Conservation (phyloP, 768 basidiomycete species). For the Trametes elegans region DNA sequence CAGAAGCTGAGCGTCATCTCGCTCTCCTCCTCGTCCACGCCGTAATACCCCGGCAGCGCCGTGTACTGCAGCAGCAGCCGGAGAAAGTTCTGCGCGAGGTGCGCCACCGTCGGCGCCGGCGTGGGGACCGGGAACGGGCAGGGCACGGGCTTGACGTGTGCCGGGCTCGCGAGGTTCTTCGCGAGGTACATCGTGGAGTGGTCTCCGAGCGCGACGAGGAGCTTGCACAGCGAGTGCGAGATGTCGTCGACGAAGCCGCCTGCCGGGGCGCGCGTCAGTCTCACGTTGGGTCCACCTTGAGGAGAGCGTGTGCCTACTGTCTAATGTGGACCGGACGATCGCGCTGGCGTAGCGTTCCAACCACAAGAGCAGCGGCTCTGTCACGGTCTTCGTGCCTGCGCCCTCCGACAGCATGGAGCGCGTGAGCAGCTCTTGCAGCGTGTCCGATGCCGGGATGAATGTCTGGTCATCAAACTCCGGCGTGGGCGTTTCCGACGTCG, state of each 20-base stretch:
- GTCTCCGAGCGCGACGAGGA: conserved; percentile 79
- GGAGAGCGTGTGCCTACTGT: conserved; percentile 36
- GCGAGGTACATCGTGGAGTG: conserved; percentile 83
- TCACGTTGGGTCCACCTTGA: too few species aligned
- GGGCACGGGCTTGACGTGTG: conserved; percentile 30
- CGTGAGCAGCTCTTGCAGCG: conserved; percentile 75
- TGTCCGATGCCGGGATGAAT: conserved; percentile 66
- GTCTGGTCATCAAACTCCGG: conserved; percentile 44
- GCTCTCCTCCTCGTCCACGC: conserved; percentile 83
- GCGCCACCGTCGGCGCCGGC: conserved; percentile 22
- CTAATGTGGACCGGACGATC: conserved; percentile 41
- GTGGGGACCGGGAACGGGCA: conserved; percentile 12
- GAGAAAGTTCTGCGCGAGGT: conserved; percentile 62
- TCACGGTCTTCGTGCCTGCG: conserved; percentile 64
- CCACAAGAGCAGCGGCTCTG: conserved; percentile 88
- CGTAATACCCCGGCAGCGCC: conserved; percentile 70
- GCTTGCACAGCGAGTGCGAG: conserved; percentile 74
- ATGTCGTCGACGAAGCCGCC: conserved; percentile 50
- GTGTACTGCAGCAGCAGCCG: conserved; percentile 72
- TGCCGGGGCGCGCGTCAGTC: conserved; percentile 23
- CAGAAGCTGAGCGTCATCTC: conserved; percentile 87
- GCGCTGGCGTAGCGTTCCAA: conserved; percentile 50
- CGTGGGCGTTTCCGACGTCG: conserved; percentile 20
- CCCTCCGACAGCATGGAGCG: conserved; percentile 73
- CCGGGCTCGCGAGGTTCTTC: conserved; percentile 53